A percentile compares a stretch with the other conserved stretches of the same genome.
Evolutionary conservation across 371 early-diverging fungal species (phyloP).

Genomic region (Saksenaea vasiformis): DNA sequence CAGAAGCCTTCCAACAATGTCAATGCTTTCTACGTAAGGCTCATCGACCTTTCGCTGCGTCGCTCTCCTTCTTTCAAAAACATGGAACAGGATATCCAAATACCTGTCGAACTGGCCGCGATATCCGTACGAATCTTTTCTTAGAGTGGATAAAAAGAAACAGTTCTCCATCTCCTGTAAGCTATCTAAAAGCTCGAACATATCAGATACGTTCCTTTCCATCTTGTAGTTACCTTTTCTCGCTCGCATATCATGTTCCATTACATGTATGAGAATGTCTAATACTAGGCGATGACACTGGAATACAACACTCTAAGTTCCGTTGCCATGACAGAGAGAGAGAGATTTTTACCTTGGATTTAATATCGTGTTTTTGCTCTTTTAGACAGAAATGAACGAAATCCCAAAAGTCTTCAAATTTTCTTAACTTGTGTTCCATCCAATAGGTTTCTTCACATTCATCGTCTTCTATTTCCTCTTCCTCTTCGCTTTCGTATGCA

Average conservation of each 20-base stretch:
- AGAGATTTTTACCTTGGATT: neutral
- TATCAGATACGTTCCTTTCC: neutral
- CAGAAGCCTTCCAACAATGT: conserved; percentile 15
- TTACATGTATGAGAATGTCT: conserved; percentile 9
- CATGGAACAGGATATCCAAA: conserved; percentile 18
- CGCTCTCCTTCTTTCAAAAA: conserved; percentile 9
- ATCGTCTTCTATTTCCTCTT: conserved; percentile 15
- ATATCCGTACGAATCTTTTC: conserved; percentile 13
- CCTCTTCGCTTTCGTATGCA: conserved; percentile 5
- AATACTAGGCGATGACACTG: conserved; percentile 15
- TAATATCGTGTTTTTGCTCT: neutral
- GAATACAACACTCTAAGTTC: neutral
- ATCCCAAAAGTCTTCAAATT: conserved; percentile 24
- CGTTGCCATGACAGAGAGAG: neutral
- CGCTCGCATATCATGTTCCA: conserved; percentile 16
- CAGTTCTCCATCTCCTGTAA: conserved; percentile 6
- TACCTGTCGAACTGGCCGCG: conserved; percentile 21
- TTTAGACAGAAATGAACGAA: conserved; percentile 8
- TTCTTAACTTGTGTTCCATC: neutral
- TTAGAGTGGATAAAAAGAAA: conserved; percentile 6
- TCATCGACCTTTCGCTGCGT: neutral
- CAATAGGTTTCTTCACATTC: neutral
- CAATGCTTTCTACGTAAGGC: neutral
- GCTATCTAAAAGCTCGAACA: neutral
- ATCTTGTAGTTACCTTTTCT: conserved; percentile 8